Conservation (phyloP, 2,329 filamentous ascomycete species). For the Ophiostoma angusticollis region DNA sequence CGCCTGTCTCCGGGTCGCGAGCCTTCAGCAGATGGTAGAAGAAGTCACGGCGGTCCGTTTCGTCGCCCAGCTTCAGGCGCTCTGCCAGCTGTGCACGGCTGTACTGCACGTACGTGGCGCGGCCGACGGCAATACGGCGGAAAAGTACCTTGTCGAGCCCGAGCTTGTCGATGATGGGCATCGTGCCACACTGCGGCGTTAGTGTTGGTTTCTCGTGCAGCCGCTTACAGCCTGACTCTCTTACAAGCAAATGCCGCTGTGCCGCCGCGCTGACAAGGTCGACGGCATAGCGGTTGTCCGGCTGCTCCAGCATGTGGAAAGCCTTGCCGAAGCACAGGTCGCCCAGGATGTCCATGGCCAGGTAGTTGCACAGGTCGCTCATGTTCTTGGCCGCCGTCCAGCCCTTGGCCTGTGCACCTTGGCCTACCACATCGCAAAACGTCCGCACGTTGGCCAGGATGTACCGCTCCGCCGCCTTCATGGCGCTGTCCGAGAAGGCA, state of each 20-base stretch:
- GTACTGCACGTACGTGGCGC: conserved; percentile 59
- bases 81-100: conserved; percentile 54
- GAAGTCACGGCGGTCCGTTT: conserved; percentile 58
- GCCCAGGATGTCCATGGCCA: conserved; percentile 50
- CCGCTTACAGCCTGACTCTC: conserved; percentile 19
- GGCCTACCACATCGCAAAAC: conserved; percentile 47
- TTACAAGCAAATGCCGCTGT: conserved; percentile 54
- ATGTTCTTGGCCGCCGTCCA: conserved; percentile 50
- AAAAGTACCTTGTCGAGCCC: conserved; percentile 57
- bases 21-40: conserved; percentile 64
- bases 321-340: conserved; percentile 50
- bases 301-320: conserved; percentile 46
- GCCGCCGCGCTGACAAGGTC: conserved; percentile 55
- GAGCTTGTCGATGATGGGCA: conserved; percentile 54
- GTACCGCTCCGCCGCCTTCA: conserved; percentile 56
- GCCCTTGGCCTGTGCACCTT: conserved; percentile 32
- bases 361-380: conserved; percentile 49
- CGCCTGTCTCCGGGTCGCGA: conserved; percentile 56
- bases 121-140: conserved; percentile 50
- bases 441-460: conserved; percentile 53
- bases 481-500: conserved; percentile 53
- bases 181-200: conserved; percentile 48
- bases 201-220: no score
- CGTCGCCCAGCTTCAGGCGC: conserved; percentile 52
- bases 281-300: conserved; percentile 53